Percentiles rank a stretch among this genome's conserved stretches.
phyloP scores from a whole-genome alignment of 2,329 filamentous ascomycete species.

The Alternaria angustiovoidea region DNA sequence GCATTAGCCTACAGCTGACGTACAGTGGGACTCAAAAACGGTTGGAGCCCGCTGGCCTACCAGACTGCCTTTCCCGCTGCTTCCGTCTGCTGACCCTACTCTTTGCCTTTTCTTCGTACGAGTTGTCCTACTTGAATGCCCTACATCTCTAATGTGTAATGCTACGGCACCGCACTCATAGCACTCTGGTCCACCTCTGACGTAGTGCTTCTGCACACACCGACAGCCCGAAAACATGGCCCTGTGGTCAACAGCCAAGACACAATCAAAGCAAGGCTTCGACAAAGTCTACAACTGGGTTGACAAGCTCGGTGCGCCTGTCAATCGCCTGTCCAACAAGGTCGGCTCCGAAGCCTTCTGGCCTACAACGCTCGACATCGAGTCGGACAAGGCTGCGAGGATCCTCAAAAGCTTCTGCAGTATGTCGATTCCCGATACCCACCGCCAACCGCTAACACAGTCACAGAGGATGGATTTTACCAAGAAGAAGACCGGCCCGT shows the following conservation, averaged over 20 bases:
- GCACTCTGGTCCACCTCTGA: slow-evolving; percentile 26
- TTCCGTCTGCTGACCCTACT: slow-evolving; percentile 19
- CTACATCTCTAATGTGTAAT: slow-evolving; percentile 34
- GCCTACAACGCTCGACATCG: slow-evolving; percentile 84
- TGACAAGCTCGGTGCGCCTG: slow-evolving; percentile 75
- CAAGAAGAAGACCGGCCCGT: slow-evolving; percentile 60
- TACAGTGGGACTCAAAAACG: slow-evolving; percentile 31
- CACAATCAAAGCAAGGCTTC: slow-evolving; percentile 60
- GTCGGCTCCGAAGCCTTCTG: slow-evolving; percentile 84
- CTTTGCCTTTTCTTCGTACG: slow-evolving; percentile 19
- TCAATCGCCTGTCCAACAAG: slow-evolving; percentile 83
- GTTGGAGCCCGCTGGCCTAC: slow-evolving; percentile 32
- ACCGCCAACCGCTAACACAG: slow-evolving; percentile 24
- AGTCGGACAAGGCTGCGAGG: slow-evolving; percentile 89
- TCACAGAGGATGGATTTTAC: slow-evolving; percentile 72
- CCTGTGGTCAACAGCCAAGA: slow-evolving; percentile 47
- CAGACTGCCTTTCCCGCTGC: slow-evolving; percentile 18
- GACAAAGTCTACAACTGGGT: slow-evolving; percentile 74
- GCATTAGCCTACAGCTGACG: slow-evolving; percentile 35
- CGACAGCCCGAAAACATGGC: slow-evolving; percentile 32
- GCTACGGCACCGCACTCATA: slow-evolving; percentile 23
- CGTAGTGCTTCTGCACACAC: slow-evolving; percentile 12
- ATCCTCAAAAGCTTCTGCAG: slow-evolving; percentile 92
- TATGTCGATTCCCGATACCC: slow-evolving; percentile 57
- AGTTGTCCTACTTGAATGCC: slow-evolving; percentile 20